Base-by-base conservation (phyloP, 371 early-diverging fungal species). In the Rhizopus delemar region DNA sequence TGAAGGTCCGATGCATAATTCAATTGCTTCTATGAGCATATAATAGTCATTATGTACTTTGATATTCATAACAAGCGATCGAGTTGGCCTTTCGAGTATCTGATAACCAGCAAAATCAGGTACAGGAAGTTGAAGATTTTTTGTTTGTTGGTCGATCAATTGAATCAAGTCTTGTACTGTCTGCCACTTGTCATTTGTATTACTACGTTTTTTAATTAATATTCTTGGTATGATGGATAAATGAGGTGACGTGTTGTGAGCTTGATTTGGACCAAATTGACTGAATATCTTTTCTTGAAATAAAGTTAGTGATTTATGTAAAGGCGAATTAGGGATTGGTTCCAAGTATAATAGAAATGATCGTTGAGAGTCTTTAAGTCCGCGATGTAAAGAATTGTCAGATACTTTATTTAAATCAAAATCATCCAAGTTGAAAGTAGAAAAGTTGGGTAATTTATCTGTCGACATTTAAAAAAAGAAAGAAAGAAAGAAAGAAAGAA, bases 201-300 rank as follows among this genome's bases (percentile, higher is more conserved):
- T n/a, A 5, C 8, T 16, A 4, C 64, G 60, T 43, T 65, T 39
- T 57, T 70, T 62, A 22, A 70, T 70, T 32, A 67, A 36, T 7
- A 64, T 53, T 35, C 68, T 39, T 13, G 57, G 59, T 28, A 70
- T 46, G 35, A 70, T 57, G 4, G 69, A 60, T 11, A 66, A 46
- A 45, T 73, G 69, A 11, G 69, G 54, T 8, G 56, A 58, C 29
- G 62, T 66, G 12, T 60, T 69, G 28, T 73, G 73, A 8, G 69
- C 67, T 41, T 73, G 69, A 41, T 73, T 73, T 31, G 73, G 73
- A 3, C 73, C 73, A 57, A 61, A 66, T 22, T 57, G 51, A 45
- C 46, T 28, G 54, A 63, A 60, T 3, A 62, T 57, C 16, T 55
- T 62, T 57, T 73, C 69, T 46, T 73, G 70, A 53, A 66, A 73